These are phyloP conservation scores for Dendrobium huoshanense DNA, from an alignment of 106 monocot genomes.

Conservation along the genomic window DNA sequence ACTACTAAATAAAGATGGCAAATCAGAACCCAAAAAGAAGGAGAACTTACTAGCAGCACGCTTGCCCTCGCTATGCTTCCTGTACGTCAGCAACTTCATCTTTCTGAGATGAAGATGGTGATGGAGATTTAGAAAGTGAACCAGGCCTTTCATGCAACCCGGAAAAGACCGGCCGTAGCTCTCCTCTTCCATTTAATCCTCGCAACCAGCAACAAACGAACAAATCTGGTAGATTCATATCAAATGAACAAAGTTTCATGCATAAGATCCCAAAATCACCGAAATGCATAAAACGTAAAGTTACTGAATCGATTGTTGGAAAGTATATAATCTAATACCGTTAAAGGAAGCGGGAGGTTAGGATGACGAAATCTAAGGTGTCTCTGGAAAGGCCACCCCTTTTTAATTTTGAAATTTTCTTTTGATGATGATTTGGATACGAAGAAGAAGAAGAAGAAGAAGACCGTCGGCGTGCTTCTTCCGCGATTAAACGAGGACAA, in stretches of 20 bases:
- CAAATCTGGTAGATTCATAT: not conserved
- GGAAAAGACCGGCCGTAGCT: not conserved
- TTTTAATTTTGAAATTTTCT: no score
- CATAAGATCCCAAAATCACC: not conserved
- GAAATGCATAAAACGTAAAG: no score
- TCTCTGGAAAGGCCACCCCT: not conserved
- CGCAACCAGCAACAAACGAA: not conserved
- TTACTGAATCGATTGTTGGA: no score
- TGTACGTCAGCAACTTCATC: constrained; percentile 7
- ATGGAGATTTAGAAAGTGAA: not conserved
- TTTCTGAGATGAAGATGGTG: constrained; percentile 5
- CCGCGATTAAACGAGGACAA: not conserved
- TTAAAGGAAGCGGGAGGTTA: no score
- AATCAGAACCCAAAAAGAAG: not conserved
- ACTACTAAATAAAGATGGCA: no score
- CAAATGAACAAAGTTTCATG: not conserved
- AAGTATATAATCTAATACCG: no score
- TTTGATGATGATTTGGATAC: not conserved
- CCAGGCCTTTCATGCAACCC: not conserved
- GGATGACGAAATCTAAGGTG: not conserved
- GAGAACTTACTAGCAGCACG: not conserved
- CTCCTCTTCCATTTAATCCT: constrained; percentile 4
- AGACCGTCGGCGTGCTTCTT: not conserved
- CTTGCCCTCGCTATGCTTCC: constrained; percentile 7
- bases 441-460: not conserved